These are phyloP conservation scores for Dipteronia sinensis DNA, from an alignment of 345 rosid genomes.

Conservation along the genomic window DNA sequence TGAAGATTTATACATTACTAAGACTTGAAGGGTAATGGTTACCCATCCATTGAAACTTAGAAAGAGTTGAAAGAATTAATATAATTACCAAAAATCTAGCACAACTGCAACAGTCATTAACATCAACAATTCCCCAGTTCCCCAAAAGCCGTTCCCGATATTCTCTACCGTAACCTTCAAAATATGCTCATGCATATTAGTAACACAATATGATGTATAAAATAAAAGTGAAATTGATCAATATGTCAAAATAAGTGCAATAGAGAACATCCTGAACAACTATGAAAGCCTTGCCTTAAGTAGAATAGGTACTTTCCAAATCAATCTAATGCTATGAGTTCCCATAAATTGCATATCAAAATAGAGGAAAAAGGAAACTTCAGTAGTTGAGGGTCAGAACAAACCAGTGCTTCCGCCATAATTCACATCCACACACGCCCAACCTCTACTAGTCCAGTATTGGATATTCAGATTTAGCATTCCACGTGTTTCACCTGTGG, in stretches of 20 bases:
- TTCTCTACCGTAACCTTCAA: slow-evolving; percentile 91
- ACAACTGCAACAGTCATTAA: slow-evolving; percentile 94
- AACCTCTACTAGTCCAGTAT: slow-evolving; percentile 97
- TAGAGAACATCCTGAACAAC: neutral
- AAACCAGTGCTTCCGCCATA: slow-evolving; percentile 99
- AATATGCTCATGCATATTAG: slow-evolving; percentile 21
- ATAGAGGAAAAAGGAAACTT: neutral
- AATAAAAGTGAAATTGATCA: neutral
- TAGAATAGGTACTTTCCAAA: neutral
- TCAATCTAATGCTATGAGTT: neutral
- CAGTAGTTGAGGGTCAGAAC: slow-evolving; percentile 26
- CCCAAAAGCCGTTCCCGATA: slow-evolving; percentile 79
- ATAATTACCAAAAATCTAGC: slow-evolving; percentile 77
- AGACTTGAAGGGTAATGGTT: neutral
- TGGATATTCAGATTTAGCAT: slow-evolving; percentile 72
- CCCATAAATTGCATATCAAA: neutral
- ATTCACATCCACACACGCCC: slow-evolving; percentile 96
- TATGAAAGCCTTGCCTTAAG: neutral
- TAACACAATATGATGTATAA: slow-evolving; percentile 3
- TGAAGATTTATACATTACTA: slow-evolving; percentile 25
- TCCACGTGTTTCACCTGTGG: slow-evolving; percentile 82
- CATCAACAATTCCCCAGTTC: slow-evolving; percentile 93
- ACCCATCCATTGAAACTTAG: slow-evolving; percentile 6
- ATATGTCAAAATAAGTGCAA: neutral
- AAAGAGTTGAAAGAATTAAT: slow-evolving; percentile 1